Evolutionary conservation across 352 stramenopile genomes (phyloP), one percentile per base, ranked within the genome.

Genomic region (Globisporangium paroecandrum): DNA sequence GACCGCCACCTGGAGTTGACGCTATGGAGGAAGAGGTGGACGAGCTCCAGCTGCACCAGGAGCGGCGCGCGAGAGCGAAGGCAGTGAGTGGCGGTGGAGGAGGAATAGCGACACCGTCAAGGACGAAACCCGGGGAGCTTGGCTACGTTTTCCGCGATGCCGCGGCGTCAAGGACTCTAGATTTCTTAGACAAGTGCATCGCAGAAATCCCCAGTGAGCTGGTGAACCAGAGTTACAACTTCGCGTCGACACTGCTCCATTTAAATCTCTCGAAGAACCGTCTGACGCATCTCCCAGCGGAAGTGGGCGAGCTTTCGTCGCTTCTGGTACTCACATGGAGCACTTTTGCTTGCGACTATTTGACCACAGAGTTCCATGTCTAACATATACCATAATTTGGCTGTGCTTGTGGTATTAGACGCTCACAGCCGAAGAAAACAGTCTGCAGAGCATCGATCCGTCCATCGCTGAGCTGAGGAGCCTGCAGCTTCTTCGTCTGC

Each of bases 1-100:
- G 69, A 22, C 87, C 87, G 29, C 83, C 83, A 2, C 65, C 66
- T 32, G 83, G 82, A 0, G 80, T 83, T 1, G 76, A 90, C 53
- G 81, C 89, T 10, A 64, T 91, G 41, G 84, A 90, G 71, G 80
- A 90, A 76, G 84, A 93, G 22, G 71, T 85, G 51, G 86, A 94
- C 58, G 84, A 89, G 64, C 66, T 90, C 1, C 68, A 80, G 25
- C 18, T 79, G 1, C 57, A 66, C 13, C 62, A 56, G 7, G 68
- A 72, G 34, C 53, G 46, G 15, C 20, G 64, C 5, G 58, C 65
- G n/a, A 58, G 51, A 47, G 24, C 27, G 4, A 63, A 58, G 61
- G 46, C 46, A n/a, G 5, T 22, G 15, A 8, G 41, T 5, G 65
- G 49, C 18, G 12, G 20, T n/a, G 29, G 24, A 24, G 20, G 13